Conservation (phyloP, 225 moss, liverwort and hornwort genomes). For the Straminergon stramineum region DNA sequence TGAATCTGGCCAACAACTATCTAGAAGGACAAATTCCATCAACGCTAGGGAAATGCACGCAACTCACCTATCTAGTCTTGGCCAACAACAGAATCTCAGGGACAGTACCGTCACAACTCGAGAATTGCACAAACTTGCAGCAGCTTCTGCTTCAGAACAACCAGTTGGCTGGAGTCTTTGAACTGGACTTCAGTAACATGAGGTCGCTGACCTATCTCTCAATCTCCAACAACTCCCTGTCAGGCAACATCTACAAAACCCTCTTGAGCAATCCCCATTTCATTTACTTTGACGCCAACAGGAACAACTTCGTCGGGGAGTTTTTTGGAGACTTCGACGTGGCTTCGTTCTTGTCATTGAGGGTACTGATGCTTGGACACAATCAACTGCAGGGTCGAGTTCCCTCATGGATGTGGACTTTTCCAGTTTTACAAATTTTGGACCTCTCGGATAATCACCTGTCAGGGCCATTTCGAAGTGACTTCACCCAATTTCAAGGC, state of each 20-base stretch:
- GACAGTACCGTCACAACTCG: not conserved
- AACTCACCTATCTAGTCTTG: not conserved
- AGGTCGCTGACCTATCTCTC: not conserved
- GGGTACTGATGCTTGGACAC: slow-evolving; percentile 7
- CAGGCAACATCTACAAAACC: not conserved
- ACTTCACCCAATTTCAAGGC: not conserved
- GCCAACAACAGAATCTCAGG: slow-evolving; percentile 8
- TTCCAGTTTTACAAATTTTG: slow-evolving; percentile 6
- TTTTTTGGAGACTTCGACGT: not conserved
- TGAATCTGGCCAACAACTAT: not conserved
- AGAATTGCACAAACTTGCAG: not conserved
- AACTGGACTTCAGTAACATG: not conserved
- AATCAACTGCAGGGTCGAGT: slow-evolving; percentile 7
- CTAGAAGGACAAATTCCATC: not conserved
- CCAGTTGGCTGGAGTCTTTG: not conserved
- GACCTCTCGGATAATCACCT: slow-evolving; percentile 15
- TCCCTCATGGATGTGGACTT: slow-evolving; percentile 10
- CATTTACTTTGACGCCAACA: not conserved
- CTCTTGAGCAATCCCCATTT: not conserved
- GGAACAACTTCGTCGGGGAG: slow-evolving; percentile 4
- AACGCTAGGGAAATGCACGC: not conserved
- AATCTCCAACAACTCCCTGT: slow-evolving; percentile 3
- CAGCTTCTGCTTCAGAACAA: slow-evolving; percentile 10
- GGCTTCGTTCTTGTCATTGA: not conserved
- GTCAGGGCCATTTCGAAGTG: not conserved